Evolutionary conservation across 2,329 filamentous ascomycete genomes (phyloP).

Genomic region (Colletotrichum spaethianum): DNA sequence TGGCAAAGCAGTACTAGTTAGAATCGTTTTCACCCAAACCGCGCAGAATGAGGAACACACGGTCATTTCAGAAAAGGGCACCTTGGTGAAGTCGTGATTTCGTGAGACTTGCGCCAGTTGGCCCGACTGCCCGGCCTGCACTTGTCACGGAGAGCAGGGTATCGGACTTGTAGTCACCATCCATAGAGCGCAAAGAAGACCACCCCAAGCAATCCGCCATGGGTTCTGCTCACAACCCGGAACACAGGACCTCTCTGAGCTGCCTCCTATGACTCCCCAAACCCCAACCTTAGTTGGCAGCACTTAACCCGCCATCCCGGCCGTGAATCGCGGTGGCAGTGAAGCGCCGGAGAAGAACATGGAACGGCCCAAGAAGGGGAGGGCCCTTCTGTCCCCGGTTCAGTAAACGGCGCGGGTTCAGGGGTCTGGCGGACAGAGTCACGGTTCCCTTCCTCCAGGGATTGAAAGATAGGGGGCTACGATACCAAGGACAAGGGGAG

Average conservation of each 20-base stretch:
- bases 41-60: constrained; percentile 28
- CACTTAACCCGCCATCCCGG: background rate
- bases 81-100: background rate
- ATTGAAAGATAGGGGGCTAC: background rate
- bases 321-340: constrained; percentile 21
- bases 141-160: background rate
- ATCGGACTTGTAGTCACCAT: background rate
- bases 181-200: background rate
- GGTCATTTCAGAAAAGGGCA: constrained; percentile 28
- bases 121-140: background rate
- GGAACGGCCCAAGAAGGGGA: background rate
- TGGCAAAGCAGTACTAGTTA: constrained; percentile 31
- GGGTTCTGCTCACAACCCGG: background rate
- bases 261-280: constrained; percentile 14
- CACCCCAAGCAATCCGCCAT: background rate
- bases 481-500: background rate
- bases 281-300: constrained; percentile 5
- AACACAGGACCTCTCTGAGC: background rate
- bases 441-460: background rate
- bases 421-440: background rate
- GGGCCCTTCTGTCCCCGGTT: background rate
- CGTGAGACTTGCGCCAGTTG: background rate
- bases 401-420: background rate
- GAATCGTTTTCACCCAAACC: constrained; percentile 11
- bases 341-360: constrained; percentile 17